Percentiles rank a stretch among this genome's conserved stretches.
Conservation (phyloP, 805 yeast genomes). For the Lipomyces yamanashiensis region DNA sequence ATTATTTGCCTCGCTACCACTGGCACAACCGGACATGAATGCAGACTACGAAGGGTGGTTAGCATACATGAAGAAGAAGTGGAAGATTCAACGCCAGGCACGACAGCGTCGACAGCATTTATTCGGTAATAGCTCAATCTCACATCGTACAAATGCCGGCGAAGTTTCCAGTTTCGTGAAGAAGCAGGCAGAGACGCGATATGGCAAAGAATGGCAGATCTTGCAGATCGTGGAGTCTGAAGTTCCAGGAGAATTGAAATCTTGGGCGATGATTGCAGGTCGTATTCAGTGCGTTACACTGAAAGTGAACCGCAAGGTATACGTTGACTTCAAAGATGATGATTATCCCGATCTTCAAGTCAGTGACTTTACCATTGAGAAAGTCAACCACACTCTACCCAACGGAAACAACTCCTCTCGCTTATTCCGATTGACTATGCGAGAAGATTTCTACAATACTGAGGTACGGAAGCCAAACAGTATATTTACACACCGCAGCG, state of each 20-base stretch:
- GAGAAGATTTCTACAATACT: conserved; percentile 62
- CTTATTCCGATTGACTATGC: conserved; percentile 68
- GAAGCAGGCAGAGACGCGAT: conserved; percentile 71
- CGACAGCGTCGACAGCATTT: conserved; percentile 72
- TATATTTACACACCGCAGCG: conserved; percentile 62
- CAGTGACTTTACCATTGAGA: conserved; percentile 60
- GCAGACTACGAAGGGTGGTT: conserved; percentile 55
- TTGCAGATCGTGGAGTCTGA: conserved; percentile 67
- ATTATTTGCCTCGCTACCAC: conserved; percentile 53
- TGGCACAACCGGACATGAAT: conserved; percentile 42
- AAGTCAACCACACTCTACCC: conserved; percentile 68
- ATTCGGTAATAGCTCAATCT: conserved; percentile 68
- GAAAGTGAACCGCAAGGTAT: conserved; percentile 74
- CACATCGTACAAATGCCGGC: conserved; percentile 47
- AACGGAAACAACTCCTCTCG: conserved; percentile 58
- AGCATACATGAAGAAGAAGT: conserved; percentile 78
- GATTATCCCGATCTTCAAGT: conserved; percentile 48
- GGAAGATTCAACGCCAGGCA: conserved; percentile 78
- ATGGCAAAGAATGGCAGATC: conserved; percentile 84
- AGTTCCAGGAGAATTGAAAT: conserved; percentile 76
- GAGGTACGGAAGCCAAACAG: conserved; percentile 65
- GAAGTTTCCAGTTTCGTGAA: conserved; percentile 71
- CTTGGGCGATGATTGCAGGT: conserved; percentile 67
- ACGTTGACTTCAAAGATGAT: conserved; percentile 63
- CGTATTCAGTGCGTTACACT: conserved; percentile 75